Evolutionary conservation across 1,284 basidiomycete genomes (phyloP).

Genomic region (Cutaneotrichosporon arboriforme): DNA sequence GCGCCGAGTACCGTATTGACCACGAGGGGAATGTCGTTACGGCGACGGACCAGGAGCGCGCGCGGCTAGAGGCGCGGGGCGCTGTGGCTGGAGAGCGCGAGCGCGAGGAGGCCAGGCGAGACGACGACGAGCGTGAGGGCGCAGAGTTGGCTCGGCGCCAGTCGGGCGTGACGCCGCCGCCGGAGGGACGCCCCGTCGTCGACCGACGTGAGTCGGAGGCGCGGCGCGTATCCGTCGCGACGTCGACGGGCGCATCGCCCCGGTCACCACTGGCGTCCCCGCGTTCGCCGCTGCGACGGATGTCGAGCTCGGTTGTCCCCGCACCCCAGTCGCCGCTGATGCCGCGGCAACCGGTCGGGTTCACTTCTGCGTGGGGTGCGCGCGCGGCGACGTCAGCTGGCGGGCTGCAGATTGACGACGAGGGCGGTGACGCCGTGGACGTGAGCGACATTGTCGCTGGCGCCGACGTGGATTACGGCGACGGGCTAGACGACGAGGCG

Average conservation of each 20-base stretch:
- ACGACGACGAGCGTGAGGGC: neutral
- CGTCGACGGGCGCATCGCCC: neutral
- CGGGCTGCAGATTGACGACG: constrained; percentile 6
- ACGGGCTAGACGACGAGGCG: constrained; percentile 3
- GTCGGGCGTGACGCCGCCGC: too few species aligned
- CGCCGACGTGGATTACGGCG: constrained; percentile 6
- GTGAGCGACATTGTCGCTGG: constrained; percentile 33
- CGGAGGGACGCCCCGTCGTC: too few species aligned
- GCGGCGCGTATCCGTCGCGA: neutral
- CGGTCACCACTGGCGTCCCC: neutral
- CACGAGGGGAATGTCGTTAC: constrained; percentile 37
- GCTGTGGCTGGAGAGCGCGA: neutral
- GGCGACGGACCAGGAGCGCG: constrained; percentile 9
- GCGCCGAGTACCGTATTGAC: constrained; percentile 25
- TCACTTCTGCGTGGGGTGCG: constrained; percentile 19
- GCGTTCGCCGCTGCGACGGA: neutral
- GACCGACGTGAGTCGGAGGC: too few species aligned
- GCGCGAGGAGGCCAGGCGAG: neutral
- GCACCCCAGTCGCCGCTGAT: neutral
- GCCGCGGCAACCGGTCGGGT: constrained; percentile 2
- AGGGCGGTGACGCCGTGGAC: constrained; percentile 33
- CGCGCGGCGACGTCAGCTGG: neutral
- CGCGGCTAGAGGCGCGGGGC: too few species aligned
- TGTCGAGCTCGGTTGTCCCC: neutral
- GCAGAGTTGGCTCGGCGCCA: too few species aligned